phyloP scores from a whole-genome alignment of 495 filamentous ascomycete species.

The Penicillium salamii region DNA sequence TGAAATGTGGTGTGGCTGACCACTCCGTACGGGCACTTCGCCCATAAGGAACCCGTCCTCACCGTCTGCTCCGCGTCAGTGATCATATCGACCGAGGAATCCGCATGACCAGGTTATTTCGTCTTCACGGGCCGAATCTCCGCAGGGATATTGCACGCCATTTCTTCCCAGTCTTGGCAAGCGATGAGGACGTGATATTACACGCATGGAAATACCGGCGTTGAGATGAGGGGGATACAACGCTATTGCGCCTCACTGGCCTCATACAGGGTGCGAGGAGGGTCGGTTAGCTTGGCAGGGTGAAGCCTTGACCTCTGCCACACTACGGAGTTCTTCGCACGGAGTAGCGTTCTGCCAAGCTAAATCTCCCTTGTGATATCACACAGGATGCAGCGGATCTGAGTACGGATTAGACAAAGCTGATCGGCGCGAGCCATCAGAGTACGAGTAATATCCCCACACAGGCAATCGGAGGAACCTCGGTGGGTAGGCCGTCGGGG shows the following conservation, averaged over 20 bases:
- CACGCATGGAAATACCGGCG: too few species aligned
- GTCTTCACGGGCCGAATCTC: conserved; percentile 97
- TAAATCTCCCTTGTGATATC: too few species aligned
- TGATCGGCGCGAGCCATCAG: too few species aligned
- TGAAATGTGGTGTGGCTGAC: too few species aligned
- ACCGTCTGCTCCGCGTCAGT: conserved; percentile 99
- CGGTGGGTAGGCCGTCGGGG: too few species aligned
- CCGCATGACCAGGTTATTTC: conserved; percentile 92
- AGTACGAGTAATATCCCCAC: neutral
- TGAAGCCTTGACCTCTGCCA: conserved; percentile 78
- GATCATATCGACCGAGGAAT: conserved; percentile 99
- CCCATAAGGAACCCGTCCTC: conserved; percentile 93
- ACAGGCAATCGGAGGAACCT: neutral
- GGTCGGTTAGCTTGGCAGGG: conserved; percentile 85
- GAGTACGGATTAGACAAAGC: too few species aligned
- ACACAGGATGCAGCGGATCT: too few species aligned
- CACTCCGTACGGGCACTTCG: too few species aligned
- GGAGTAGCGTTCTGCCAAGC: too few species aligned
- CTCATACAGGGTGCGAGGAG: conserved; percentile 86
- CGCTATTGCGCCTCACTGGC: conserved; percentile 92
- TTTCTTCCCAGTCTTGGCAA: conserved; percentile 95
- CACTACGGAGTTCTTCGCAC: too few species aligned
- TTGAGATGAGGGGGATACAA: conserved; percentile 97
- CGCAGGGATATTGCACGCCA: conserved; percentile 89
- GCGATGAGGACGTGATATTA: too few species aligned